Percentiles rank a stretch among this genome's conserved stretches.
phyloP scores from a whole-genome alignment of 495 filamentous ascomycete genomes.

The Astrothelium macrocarpum region DNA sequence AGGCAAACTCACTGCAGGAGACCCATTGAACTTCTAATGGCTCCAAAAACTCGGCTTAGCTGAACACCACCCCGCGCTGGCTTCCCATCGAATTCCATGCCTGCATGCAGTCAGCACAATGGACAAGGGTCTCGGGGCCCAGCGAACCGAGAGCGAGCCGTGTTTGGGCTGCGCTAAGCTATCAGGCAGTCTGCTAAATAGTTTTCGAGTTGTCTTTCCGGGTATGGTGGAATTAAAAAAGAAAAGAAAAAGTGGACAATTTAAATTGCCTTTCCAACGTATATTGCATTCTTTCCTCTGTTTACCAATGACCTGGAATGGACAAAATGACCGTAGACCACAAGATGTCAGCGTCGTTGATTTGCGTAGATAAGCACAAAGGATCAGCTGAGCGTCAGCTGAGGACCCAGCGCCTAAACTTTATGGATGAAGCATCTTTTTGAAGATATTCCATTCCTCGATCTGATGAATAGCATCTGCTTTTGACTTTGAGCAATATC shows the following conservation, averaged over 20 bases:
- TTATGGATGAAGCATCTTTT: neutral
- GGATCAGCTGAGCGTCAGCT: neutral
- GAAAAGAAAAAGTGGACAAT: neutral
- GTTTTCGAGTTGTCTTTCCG: no score
- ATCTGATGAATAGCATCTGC: neutral
- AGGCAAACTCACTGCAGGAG: neutral
- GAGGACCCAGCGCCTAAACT: neutral
- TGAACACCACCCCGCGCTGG: neutral
- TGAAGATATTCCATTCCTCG: neutral
- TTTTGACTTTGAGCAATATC: neutral
- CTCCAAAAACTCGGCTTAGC: neutral
- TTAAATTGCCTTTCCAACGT: neutral
- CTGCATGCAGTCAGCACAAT: slow-evolving; percentile 5
- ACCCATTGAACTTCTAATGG: neutral
- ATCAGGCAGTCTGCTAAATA: no score
- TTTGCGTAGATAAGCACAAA: neutral
- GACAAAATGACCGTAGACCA: no score
- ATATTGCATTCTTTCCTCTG: no score
- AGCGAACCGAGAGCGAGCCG: no score
- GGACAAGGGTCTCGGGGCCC: neutral
- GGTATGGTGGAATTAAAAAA: no score
- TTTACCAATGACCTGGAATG: no score
- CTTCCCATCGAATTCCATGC: neutral
- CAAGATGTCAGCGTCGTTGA: no score
- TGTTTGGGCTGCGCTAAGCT: neutral